These are phyloP conservation scores for Ogataea parapolymorpha DNA, from an alignment of 805 yeast species.

Conservation along the genomic window DNA sequence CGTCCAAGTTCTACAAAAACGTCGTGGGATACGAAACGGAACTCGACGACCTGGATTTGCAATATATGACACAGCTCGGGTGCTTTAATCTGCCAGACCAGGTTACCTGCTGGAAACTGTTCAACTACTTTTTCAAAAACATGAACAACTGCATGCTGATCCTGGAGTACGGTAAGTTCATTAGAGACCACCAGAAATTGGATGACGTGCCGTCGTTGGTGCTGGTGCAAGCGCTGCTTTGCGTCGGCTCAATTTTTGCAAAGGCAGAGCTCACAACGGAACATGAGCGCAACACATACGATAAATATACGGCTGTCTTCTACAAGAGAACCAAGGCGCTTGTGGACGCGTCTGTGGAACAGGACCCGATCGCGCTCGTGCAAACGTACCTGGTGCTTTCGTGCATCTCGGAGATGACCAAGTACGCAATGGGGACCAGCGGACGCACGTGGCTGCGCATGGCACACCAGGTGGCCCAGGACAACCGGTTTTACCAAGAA, in stretches of 20 bases:
- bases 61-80: slow-evolving; percentile 59
- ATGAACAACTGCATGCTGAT: slow-evolving; percentile 67
- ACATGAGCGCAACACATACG: slow-evolving; percentile 34
- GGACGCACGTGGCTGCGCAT: slow-evolving; percentile 59
- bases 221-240: slow-evolving; percentile 60
- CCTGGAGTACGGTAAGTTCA: slow-evolving; percentile 56
- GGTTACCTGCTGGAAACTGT: slow-evolving; percentile 58
- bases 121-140: slow-evolving; percentile 57
- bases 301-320: slow-evolving; percentile 13
- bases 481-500: slow-evolving; percentile 48
- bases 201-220: slow-evolving; percentile 57
- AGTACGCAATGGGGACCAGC: slow-evolving; percentile 38
- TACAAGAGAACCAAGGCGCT: slow-evolving; percentile 54
- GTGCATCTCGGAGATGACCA: slow-evolving; percentile 22
- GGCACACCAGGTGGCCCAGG: slow-evolving; percentile 70
- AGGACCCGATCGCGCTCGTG: slow-evolving; percentile 45
- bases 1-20: slow-evolving; percentile 11
- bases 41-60: slow-evolving; percentile 47
- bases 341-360: slow-evolving; percentile 63
- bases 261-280: slow-evolving; percentile 52
- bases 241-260: slow-evolving; percentile 62
- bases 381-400: slow-evolving; percentile 13
- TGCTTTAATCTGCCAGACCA: slow-evolving; percentile 65
- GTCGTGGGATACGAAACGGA: slow-evolving; percentile 13
- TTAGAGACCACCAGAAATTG: slow-evolving; percentile 52